Percentiles rank a stretch among this genome's conserved stretches.
Conservation (phyloP, 2,329 filamentous ascomycete species). For the Aspergillus ochraceus region DNA sequence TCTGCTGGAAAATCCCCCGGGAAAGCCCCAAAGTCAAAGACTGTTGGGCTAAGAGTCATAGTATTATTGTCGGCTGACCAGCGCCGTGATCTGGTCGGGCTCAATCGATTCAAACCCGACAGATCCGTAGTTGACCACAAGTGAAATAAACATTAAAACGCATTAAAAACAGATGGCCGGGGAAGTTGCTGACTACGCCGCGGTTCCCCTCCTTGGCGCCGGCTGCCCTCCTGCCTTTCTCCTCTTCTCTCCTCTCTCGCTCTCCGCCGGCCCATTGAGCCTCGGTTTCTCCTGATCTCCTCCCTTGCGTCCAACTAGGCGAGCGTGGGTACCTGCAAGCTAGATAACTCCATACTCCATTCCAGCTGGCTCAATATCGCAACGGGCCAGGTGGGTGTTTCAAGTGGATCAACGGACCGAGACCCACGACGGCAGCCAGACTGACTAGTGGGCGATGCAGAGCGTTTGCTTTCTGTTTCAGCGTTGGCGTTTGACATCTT, state of each 20-base stretch:
- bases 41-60: neutral
- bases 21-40: neutral
- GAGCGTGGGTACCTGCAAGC: too few species aligned
- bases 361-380: too few species aligned
- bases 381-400: neutral
- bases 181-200: neutral
- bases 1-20: too few species aligned
- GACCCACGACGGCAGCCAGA: neutral
- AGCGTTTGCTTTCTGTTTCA: neutral
- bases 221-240: neutral
- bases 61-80: too few species aligned
- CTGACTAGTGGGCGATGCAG: neutral
- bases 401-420: neutral
- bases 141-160: too few species aligned
- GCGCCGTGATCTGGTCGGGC: too few species aligned
- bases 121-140: too few species aligned
- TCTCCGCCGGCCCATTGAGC: neutral
- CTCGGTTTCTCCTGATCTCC: neutral
- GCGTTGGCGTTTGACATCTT: too few species aligned
- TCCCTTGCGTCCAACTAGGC: neutral
- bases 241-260: neutral
- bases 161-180: too few species aligned
- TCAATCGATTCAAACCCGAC: too few species aligned
- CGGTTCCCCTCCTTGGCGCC: neutral
- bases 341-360: too few species aligned